Conservation (phyloP, 2,329 filamentous ascomycete genomes). For the Lachnellula arida region DNA sequence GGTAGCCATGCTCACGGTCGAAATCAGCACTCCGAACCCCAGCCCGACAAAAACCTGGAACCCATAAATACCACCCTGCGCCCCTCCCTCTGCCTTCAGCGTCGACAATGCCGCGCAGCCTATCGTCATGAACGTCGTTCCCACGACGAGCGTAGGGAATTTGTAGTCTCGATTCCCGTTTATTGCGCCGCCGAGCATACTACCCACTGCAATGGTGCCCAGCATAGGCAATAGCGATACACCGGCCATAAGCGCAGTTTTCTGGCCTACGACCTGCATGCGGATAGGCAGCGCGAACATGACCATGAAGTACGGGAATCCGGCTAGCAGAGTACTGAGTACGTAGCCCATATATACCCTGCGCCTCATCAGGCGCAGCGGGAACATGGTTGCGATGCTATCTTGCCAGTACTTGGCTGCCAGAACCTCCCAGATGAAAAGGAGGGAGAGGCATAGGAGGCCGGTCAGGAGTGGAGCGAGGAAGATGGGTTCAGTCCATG, state of each 20-base stretch:
- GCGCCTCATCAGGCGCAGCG: background rate
- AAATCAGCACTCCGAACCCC: conserved; percentile 1
- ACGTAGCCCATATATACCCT: background rate
- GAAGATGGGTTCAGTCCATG: conserved; percentile 2
- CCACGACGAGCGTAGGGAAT: background rate
- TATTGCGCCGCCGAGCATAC: background rate
- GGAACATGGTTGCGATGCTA: background rate
- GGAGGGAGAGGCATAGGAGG: background rate
- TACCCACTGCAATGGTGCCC: background rate
- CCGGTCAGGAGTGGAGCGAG: background rate
- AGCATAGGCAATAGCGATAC: conserved; percentile 2
- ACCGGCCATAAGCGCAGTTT: background rate
- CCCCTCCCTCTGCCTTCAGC: background rate
- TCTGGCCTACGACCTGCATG: conserved; percentile 1
- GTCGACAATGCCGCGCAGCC: conserved; percentile 3
- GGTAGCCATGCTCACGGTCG: background rate
- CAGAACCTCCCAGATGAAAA: background rate
- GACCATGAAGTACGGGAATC: background rate
- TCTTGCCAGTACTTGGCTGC: background rate
- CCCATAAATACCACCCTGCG: background rate
- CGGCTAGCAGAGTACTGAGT: background rate
- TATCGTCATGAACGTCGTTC: background rate
- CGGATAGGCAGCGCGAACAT: conserved; percentile 4
- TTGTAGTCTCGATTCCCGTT: conserved; percentile 1
- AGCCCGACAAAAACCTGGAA: conserved; percentile 4